Percentiles rank a stretch among this genome's conserved stretches.
These are phyloP conservation scores for Elaeis oleifera DNA, from an alignment of 202 grass and related monocot genomes.

Conservation along the genomic window DNA sequence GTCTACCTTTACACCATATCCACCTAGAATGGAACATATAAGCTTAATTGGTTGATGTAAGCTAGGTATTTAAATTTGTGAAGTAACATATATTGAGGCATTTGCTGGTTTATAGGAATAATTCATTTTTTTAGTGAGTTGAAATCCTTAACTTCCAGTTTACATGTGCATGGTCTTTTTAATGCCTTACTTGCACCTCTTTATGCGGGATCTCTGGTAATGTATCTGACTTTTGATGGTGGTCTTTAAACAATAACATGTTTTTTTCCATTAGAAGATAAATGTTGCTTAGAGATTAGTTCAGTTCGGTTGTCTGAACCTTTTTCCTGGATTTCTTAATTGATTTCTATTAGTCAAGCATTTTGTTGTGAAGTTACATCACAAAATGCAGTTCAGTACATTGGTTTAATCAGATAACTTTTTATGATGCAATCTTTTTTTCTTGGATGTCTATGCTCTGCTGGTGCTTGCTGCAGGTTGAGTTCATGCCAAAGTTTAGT, in stretches of 20 bases:
- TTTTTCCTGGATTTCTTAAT: too few relatives aligned
- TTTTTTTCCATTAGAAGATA: too few relatives aligned
- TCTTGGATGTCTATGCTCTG: background rate
- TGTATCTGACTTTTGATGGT: background rate
- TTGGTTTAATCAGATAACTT: too few relatives aligned
- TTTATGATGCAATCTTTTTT: too few relatives aligned
- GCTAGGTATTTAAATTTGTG: too few relatives aligned
- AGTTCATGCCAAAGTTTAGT: slow-evolving; percentile 91
- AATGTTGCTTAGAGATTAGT: too few relatives aligned
- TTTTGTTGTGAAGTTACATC: too few relatives aligned
- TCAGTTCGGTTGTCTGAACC: too few relatives aligned
- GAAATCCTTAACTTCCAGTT: slow-evolving; percentile 60
- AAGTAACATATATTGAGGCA: background rate
- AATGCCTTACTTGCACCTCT: slow-evolving; percentile 88
- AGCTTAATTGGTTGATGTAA: too few relatives aligned
- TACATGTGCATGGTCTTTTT: slow-evolving; percentile 99
- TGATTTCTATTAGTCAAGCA: too few relatives aligned
- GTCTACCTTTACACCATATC: slow-evolving; percentile 98
- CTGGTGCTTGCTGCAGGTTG: slow-evolving; percentile 50
- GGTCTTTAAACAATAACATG: too few relatives aligned
- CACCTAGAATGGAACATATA: slow-evolving; percentile 21
- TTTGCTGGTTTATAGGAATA: slow-evolving; percentile 17
- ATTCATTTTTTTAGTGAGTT: slow-evolving; percentile 15
- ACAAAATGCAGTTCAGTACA: too few relatives aligned
- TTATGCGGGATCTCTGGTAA: slow-evolving; percentile 93